phyloP scores from a whole-genome alignment of 1,284 basidiomycete species.

The Marasmius fiardii region DNA sequence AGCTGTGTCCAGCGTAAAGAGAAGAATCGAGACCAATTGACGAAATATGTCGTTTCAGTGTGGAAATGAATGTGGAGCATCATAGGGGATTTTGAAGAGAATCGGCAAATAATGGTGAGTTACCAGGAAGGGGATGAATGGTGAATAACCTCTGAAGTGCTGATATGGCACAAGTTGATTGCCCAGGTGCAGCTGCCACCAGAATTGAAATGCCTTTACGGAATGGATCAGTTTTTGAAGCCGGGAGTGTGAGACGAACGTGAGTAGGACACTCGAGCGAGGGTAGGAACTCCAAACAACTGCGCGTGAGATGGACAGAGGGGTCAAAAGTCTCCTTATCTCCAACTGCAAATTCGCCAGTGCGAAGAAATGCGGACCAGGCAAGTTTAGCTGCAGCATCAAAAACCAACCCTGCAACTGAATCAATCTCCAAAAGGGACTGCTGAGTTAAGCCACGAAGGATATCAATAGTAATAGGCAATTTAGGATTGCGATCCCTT shows the following conservation, averaged over 20 bases:
- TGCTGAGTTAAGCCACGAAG: neutral
- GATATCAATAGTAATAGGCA: neutral
- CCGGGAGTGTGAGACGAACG: neutral
- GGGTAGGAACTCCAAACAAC: neutral
- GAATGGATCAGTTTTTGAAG: neutral
- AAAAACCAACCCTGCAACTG: neutral
- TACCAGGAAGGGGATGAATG: neutral
- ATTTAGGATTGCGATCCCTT: neutral
- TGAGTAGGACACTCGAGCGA: neutral
- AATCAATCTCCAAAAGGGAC: neutral
- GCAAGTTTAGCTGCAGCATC: neutral
- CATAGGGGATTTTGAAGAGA: neutral
- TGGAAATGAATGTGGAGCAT: neutral
- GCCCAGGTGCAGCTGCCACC: neutral
- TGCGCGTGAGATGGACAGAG: neutral
- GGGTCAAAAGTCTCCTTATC: neutral
- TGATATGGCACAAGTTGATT: neutral
- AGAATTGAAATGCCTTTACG: neutral
- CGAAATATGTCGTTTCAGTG: neutral
- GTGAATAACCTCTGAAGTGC: neutral
- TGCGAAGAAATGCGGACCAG: too few relatives aligned
- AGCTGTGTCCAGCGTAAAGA: neutral
- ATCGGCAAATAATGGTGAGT: neutral
- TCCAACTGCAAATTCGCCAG: neutral
- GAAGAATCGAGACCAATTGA: neutral